Base-by-base conservation (phyloP, 768 basidiomycete genomes). In the Amanita pseudoporphyria region DNA sequence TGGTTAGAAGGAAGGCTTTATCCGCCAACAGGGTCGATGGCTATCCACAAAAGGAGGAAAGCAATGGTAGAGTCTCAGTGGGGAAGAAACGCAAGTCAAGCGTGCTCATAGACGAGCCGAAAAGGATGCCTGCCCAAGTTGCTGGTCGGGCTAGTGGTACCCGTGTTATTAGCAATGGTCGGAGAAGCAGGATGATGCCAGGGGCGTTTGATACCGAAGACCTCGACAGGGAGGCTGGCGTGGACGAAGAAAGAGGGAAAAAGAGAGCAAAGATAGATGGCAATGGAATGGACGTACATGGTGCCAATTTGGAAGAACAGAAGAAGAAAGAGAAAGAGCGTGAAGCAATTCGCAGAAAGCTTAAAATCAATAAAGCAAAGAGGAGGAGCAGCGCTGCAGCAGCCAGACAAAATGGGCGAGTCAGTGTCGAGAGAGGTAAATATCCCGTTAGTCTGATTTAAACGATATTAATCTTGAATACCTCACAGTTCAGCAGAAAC, bases 311-410 rank as follows among this genome's bases (percentile, higher is more conserved):
- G 63, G 59, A 73, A 67, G 65, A 66, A 68, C 57, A 70, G 67
- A 62, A 72, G 51, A 72, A 66, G 55, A 60, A 66, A 42, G 72
- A 79, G 53, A 67, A 67, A 67, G 74, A 78, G 56, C 67, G 64
- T 41, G 80, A 84, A 39, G 79, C 74, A 0, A 74, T 84, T 40
- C 74, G 76, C 53, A 73, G 78, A 57, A 81, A 77, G 63, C 64
- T 88, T 6, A 83, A 87, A 49, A 66, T 71, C 13, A 84, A 75
- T 59, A 81, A 77, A 53, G 82, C 84, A 9, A 73, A 75, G 60
- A 70, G 87, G 55, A 71, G 84, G 58, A 88, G 86, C 55, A 87
- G 84, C 54, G 73, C 72, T 55, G 81, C 74, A 6, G 62, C 63
- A 46, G 66, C 63, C 14, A 60, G 64, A 24, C 56, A 57, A 45